Base-by-base conservation (phyloP, 805 yeast species). In the Priceomyces medius region DNA sequence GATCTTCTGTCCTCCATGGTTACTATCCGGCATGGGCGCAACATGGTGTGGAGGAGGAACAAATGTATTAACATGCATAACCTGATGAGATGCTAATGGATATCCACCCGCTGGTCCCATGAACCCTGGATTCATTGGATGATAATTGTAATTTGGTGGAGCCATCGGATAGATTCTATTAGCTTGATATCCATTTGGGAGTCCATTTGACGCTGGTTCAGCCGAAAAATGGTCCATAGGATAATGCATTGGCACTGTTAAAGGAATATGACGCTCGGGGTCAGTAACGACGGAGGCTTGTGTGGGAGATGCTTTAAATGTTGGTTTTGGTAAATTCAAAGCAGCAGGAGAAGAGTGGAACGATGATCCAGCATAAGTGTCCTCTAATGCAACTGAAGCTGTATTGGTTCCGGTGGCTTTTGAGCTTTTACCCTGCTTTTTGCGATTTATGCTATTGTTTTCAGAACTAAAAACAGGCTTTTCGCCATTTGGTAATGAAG, bases 261-360 rank as follows among this genome's bases (percentile, higher is more conserved):
- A n/a, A 6, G 29, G 29, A 26, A 26, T n/a, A 5, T 26, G 14
- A 26, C 29, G 29, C n/a, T 26, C 29, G 14, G 29, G 14, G 5
- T 26, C 29, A 5, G 35, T 20, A n/a, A 35, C 28, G 3, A 14
- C 14, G n/a, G 43, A 21, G n/a, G 39, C 33, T 29, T 41, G 39
- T 35, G 50, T 55, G 1, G 64, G 59, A 9, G 63, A 57, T 1
- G 58, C 44, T 35, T 63, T 67, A 50, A 77, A 77, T 5, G 79
- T 68, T 7, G 82, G 82, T 48, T 76, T 77, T 13, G 82, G 82
- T 45, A 77, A 68, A 12, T 76, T 72, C 43, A 75, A 59, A 3
- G 81, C 80, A 24, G 77, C 76, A 1, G 82, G 82, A 18, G 79
- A 75, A 23, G 77, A 71, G 53, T 74, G 79, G 53, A 77, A 77